Evolutionary conservation across 1,284 basidiomycete species (phyloP), one percentile per base, ranked within the genome.

Genomic region (Ganoderma meredithae): DNA sequence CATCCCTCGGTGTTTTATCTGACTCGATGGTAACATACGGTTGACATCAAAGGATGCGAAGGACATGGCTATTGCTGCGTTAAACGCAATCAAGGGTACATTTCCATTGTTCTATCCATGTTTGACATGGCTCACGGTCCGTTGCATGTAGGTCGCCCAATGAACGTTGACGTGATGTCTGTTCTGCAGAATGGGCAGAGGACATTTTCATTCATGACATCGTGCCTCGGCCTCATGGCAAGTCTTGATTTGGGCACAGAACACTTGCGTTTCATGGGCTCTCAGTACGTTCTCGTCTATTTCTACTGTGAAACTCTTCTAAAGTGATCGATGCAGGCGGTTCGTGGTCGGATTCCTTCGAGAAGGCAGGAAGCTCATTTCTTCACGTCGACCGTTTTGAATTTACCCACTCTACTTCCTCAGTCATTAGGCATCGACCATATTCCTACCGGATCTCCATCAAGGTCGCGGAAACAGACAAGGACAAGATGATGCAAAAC

Each of bases 181-280:
- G 80, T 98, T 47, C 89, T 85, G 0, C 94, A 96, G 75, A 84
- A 85, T 8, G 86, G 84, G 62, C 88, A 85, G 71, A 83, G 85
- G n/a, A 85, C 85, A n/a, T 88, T 95, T 75, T 95, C 94, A 10
- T 98, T 96, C 84, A 90, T 99, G 83, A 91, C 94, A 0, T 92
- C 95, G 78, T 89, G 94, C 0, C 80, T 96, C 22, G 97, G 97
- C 0, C 84, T 99, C 41, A 95, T 98, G 90, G 95, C 97, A 10
- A 96, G 99, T 75, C 75, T 97, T 36, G 95, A 97, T 78, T 80
- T 95, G 58, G 92, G 95, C 19, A 98, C 96, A 0, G 96, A 98
- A 68, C 82, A 94, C 74, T 79, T 97, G 58, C 88, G 97, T 3
- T 98, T 95, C 90, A 91, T 99, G 88, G 97, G 97, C n/a, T 94